phyloP scores from a whole-genome alignment of 1,284 basidiomycete genomes.

The Naganishia liquefaciens region DNA sequence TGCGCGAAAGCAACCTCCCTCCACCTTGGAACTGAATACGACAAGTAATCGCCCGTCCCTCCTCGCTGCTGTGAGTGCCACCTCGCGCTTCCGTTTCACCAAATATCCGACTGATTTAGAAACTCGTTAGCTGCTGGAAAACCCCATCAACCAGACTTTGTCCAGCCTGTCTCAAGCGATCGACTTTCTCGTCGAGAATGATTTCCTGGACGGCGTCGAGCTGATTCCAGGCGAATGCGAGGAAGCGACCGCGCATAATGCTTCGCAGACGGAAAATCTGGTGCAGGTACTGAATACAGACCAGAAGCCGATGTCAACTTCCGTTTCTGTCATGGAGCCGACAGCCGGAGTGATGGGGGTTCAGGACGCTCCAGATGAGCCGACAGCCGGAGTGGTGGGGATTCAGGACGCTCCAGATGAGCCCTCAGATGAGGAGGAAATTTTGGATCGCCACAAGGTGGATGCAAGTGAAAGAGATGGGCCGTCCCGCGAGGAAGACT shows the following conservation, averaged over 20 bases:
- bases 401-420: too few species aligned
- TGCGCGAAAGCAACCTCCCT: background rate
- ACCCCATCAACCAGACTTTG: slow-evolving; percentile 85
- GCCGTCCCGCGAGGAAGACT: too few species aligned
- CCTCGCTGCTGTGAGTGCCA: slow-evolving; percentile 66
- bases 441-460: too few species aligned
- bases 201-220: slow-evolving; percentile 83
- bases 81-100: background rate
- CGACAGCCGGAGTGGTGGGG: too few species aligned
- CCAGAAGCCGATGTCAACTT: background rate
- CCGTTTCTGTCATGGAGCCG: too few species aligned
- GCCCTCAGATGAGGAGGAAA: too few species aligned
- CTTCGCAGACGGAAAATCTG: background rate
- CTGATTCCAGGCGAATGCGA: slow-evolving; percentile 63
- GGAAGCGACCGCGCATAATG: slow-evolving; percentile 1
- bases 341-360: too few species aligned
- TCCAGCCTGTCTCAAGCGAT: slow-evolving; percentile 92
- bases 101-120: background rate
- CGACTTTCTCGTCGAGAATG: slow-evolving; percentile 87
- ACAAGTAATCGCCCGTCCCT: slow-evolving; percentile 60
- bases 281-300: slow-evolving; percentile 3
- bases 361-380: too few species aligned
- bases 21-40: slow-evolving; percentile 2
- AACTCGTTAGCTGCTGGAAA: slow-evolving; percentile 68
- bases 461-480: too few species aligned